Percentiles rank a stretch among this genome's conserved stretches.
phyloP scores from a whole-genome alignment of 2,329 filamentous ascomycete genomes.

The Colletotrichum tropicale region DNA sequence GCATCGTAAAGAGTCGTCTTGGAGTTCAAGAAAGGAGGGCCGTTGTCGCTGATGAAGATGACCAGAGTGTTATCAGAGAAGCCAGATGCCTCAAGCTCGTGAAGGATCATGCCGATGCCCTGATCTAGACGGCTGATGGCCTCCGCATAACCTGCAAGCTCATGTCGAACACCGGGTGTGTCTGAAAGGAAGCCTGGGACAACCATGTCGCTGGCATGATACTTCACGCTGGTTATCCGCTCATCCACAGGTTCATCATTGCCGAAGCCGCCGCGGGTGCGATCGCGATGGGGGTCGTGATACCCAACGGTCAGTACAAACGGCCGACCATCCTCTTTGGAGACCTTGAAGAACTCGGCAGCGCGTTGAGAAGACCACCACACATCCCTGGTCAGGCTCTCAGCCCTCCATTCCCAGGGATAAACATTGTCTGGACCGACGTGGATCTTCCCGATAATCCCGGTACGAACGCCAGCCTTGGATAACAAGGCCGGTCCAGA shows the following conservation, averaged over 20 bases:
- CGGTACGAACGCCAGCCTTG: background rate
- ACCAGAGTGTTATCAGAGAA: conserved; percentile 45
- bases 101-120: background rate
- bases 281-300: background rate
- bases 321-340: background rate
- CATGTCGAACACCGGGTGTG: conserved; percentile 40
- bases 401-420: background rate
- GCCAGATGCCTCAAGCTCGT: background rate
- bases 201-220: background rate
- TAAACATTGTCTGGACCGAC: background rate
- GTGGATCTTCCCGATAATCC: background rate
- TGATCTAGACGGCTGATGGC: background rate
- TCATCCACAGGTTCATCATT: background rate
- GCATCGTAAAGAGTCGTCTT: conserved; percentile 54
- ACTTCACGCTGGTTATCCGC: background rate
- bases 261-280: background rate
- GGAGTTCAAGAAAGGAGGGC: conserved; percentile 54
- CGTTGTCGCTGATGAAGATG: conserved; percentile 53
- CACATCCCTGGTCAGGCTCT: background rate
- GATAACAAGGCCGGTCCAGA: background rate
- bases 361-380: background rate
- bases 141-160: conserved; percentile 44
- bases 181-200: conserved; percentile 35
- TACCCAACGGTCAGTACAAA: background rate
- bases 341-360: background rate